Conservation (phyloP, 352 stramenopile genomes). For the Phytophthora melonis region DNA sequence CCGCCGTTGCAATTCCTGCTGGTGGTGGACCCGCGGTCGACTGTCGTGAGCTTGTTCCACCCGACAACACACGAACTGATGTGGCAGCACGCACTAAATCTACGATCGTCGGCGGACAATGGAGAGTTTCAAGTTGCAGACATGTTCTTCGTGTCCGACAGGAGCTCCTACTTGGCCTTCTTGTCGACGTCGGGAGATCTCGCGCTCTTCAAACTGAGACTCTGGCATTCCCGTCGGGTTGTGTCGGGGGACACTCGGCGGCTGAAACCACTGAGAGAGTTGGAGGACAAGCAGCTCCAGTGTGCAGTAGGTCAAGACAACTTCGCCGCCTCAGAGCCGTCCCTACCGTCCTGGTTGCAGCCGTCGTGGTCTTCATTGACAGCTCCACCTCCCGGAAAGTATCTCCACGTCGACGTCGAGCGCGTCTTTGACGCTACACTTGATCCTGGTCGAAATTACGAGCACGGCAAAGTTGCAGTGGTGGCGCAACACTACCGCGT, state of each 20-base stretch:
- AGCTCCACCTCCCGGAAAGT: slow-evolving; percentile 28
- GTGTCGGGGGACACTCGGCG: slow-evolving; percentile 35
- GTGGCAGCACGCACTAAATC: slow-evolving; percentile 37
- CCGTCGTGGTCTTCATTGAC: slow-evolving; percentile 1
- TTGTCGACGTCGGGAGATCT: slow-evolving; percentile 34
- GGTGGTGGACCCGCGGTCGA: slow-evolving; percentile 35
- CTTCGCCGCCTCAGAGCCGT: not conserved
- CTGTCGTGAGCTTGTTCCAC: slow-evolving; percentile 34
- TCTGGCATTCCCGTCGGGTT: slow-evolving; percentile 40
- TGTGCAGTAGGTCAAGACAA: slow-evolving; percentile 29
- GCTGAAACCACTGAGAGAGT: slow-evolving; percentile 22
- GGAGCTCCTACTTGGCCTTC: slow-evolving; percentile 30
- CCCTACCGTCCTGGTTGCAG: slow-evolving; percentile 9
- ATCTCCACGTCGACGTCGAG: slow-evolving; percentile 47
- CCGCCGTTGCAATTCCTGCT: slow-evolving; percentile 39
- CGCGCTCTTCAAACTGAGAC: slow-evolving; percentile 38
- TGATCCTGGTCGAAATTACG: slow-evolving; percentile 4
- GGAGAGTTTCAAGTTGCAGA: slow-evolving; percentile 22
- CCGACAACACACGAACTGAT: slow-evolving; percentile 33
- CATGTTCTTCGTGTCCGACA: slow-evolving; percentile 36
- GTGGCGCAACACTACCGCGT: slow-evolving; percentile 26
- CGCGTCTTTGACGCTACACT: slow-evolving; percentile 31
- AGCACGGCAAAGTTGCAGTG: slow-evolving; percentile 31
- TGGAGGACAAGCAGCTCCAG: slow-evolving; percentile 24
- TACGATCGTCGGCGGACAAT: slow-evolving; percentile 11